Evolutionary conservation across 2,329 filamentous ascomycete species (phyloP), one percentile per base, ranked within the genome.

Genomic region (Incumbomyces lentus): DNA sequence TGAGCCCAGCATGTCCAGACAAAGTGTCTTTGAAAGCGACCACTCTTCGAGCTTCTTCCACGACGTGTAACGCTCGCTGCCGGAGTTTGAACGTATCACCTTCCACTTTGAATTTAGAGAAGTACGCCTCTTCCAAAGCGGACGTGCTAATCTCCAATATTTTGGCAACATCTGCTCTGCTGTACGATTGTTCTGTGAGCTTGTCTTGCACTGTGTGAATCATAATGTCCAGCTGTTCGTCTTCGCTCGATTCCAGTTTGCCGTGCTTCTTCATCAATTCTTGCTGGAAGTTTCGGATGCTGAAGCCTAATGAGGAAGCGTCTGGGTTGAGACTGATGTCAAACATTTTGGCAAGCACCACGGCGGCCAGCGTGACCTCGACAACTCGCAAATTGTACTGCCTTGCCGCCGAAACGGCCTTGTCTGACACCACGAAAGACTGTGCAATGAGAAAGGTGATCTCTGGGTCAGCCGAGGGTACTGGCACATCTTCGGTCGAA

Each of bases 361-460:
- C 70, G 2, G 92, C 88, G 2, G 92, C 92, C 29, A 98, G 75
- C 45, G 84, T 92, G 69, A 87, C 93, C 68, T 98, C 92, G 32
- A 95, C 92, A 1, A 98, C 92, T 22, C 92, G 84, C 18, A 98
- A 77, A 65, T 98, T 98, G 73, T 96, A 98, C 73, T 90, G 87
- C 53, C 93, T 82, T 0, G 90, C 90, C 0, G 84, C 92, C 1
- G 90, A 95, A 51, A 90, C 84, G 60, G 92, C 86, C 69, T 98
- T 98, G 72, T 96, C 89, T 4, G 90, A 86, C 13, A 84, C 83
- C 50, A 98, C 84, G 63, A 95, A 95, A 49, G 85, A 93, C 64
- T 98, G 92, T 6, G 89, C 90, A 55, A 95, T 88, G 53, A 98
- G 75, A 65, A 98, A 96, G 55, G 81, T 87, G 46, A 95, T 75